These are phyloP conservation scores for Penicillium verrucosum DNA, from an alignment of 2,329 filamentous ascomycete species.

Conservation along the genomic window DNA sequence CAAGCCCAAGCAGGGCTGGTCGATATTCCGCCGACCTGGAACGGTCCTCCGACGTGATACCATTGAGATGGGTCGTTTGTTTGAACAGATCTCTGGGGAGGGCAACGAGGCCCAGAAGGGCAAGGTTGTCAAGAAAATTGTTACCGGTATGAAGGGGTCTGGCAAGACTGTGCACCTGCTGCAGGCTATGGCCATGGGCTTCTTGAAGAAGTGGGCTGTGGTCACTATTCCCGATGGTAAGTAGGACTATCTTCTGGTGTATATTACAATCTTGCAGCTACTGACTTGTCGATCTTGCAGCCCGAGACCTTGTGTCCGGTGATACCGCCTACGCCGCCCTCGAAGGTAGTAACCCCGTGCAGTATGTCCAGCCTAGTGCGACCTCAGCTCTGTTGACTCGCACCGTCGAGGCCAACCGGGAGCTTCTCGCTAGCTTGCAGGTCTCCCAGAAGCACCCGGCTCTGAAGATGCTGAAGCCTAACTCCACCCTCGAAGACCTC, in stretches of 20 bases:
- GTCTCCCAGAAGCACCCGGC: slow-evolving; percentile 55
- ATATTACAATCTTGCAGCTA: neutral
- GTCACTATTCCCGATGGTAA: slow-evolving; percentile 85
- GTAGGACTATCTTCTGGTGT: slow-evolving; percentile 16
- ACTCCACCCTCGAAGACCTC: slow-evolving; percentile 64
- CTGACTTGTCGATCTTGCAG: slow-evolving; percentile 45
- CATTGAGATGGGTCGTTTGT: slow-evolving; percentile 63
- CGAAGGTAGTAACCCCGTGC: slow-evolving; percentile 49
- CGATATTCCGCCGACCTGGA: slow-evolving; percentile 76
- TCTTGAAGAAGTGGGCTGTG: slow-evolving; percentile 82
- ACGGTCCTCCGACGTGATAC: slow-evolving; percentile 75
- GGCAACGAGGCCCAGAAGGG: slow-evolving; percentile 32
- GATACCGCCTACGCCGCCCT: slow-evolving; percentile 76
- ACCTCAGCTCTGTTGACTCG: slow-evolving; percentile 69
- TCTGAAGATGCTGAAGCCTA: slow-evolving; percentile 58
- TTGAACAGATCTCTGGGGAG: slow-evolving; percentile 55
- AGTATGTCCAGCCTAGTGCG: slow-evolving; percentile 77
- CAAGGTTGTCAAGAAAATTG: slow-evolving; percentile 54
- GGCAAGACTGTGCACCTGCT: slow-evolving; percentile 87
- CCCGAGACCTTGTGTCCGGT: slow-evolving; percentile 75
- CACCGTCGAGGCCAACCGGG: slow-evolving; percentile 68
- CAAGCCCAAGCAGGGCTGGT: slow-evolving; percentile 85
- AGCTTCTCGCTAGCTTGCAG: slow-evolving; percentile 56
- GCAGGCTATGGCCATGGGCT: slow-evolving; percentile 77
- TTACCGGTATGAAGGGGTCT: slow-evolving; percentile 69